Evolutionary conservation across 352 stramenopile species (phyloP).

Genomic region (Phytophthora sansomeana): DNA sequence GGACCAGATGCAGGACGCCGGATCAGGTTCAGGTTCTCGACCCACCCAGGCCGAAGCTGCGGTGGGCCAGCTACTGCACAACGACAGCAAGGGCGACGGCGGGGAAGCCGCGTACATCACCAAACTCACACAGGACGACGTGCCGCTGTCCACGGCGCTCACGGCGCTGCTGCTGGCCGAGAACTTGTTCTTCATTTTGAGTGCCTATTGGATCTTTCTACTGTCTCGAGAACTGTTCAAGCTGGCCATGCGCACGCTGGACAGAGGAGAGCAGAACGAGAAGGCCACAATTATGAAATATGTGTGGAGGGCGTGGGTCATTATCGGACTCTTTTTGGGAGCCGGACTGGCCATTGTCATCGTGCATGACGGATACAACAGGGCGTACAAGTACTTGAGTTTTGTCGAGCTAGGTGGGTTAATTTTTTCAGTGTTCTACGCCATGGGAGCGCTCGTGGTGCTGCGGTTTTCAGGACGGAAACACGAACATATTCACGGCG

Average conservation of each 20-base stretch:
- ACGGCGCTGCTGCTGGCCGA: conserved; percentile 59
- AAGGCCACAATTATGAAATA: conserved; percentile 63
- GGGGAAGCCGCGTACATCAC: conserved; percentile 66
- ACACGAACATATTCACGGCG: conserved; percentile 75
- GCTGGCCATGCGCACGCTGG: conserved; percentile 63
- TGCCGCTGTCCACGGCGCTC: conserved; percentile 47
- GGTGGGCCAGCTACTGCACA: conserved; percentile 42
- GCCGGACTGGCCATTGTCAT: conserved; percentile 50
- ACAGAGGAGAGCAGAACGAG: conserved; percentile 57
- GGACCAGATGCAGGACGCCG: conserved; percentile 19
- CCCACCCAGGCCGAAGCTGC: conserved; percentile 20
- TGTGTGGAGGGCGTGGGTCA: conserved; percentile 39
- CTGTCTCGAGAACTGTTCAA: conserved; percentile 67
- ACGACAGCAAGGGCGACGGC: conserved; percentile 57
- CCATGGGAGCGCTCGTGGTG: conserved; percentile 46
- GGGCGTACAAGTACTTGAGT: conserved; percentile 59
- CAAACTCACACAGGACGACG: conserved; percentile 62
- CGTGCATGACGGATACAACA: conserved; percentile 58
- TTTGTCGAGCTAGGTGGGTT: conserved; percentile 56
- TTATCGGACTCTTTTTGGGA: conserved; percentile 46
- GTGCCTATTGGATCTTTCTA: conserved; percentile 74
- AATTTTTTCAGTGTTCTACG: conserved; percentile 62
- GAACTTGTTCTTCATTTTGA: conserved; percentile 73
- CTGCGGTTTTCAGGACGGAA: conserved; percentile 61
- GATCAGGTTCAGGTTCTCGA: conserved; percentile 9